Conservation (phyloP, 495 filamentous ascomycete genomes). For the Penicillium ucsense region DNA sequence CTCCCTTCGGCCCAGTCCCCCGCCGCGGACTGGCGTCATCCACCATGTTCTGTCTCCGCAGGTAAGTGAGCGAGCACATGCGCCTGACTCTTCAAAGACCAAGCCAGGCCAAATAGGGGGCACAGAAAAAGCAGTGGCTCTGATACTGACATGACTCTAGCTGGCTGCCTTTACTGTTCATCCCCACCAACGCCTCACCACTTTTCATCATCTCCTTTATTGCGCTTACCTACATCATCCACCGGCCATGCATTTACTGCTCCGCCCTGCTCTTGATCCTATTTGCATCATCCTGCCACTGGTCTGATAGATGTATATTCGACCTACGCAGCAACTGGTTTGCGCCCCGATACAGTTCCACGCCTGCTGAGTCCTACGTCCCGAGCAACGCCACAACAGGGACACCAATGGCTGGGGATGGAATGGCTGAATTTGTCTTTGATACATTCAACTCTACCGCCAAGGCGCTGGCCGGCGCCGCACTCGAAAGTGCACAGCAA, state of each 20-base stretch:
- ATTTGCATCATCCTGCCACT: slow-evolving; percentile 83
- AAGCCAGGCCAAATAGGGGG: not conserved
- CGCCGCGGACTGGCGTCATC: not conserved
- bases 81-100: not conserved
- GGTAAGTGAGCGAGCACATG: slow-evolving; percentile 35
- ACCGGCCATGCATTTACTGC: slow-evolving; percentile 85
- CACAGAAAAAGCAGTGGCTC: not conserved
- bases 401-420: slow-evolving; percentile 17
- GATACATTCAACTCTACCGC: slow-evolving; percentile 59
- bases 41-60: slow-evolving; percentile 76
- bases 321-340: slow-evolving; percentile 80
- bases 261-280: slow-evolving; percentile 80
- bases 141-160: slow-evolving; percentile 34
- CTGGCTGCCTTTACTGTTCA: slow-evolving; percentile 37
- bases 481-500: slow-evolving; percentile 51
- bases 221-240: slow-evolving; percentile 79
- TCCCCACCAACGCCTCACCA: slow-evolving; percentile 63
- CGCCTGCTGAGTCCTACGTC: slow-evolving; percentile 9
- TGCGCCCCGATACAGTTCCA: slow-evolving; percentile 47
- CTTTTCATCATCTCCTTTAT: slow-evolving; percentile 88
- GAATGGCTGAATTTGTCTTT: slow-evolving; percentile 43
- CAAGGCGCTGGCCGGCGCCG: slow-evolving; percentile 54
- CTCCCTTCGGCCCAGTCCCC: not conserved
- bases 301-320: slow-evolving; percentile 84
- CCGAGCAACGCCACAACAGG: slow-evolving; percentile 13